Evolutionary conservation across 768 basidiomycete species (phyloP).

Genomic region (Mycena sanguinolenta): DNA sequence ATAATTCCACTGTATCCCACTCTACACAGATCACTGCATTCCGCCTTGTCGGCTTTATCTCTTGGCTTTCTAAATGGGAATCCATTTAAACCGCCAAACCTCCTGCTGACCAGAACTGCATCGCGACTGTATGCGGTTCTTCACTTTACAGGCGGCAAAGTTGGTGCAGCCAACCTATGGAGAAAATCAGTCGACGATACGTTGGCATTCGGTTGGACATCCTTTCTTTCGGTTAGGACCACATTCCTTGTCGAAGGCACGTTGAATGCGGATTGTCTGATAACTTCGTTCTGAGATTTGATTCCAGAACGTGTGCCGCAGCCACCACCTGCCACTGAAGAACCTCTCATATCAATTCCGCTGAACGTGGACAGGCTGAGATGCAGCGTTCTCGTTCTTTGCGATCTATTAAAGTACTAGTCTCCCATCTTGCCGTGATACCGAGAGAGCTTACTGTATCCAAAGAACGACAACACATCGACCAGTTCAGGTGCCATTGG

Average conservation of each 20-base stretch:
- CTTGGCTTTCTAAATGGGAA: constrained; percentile 71
- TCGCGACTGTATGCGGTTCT: constrained; percentile 73
- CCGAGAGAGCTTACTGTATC: background rate
- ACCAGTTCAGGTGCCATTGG: constrained; percentile 79
- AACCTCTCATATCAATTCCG: constrained; percentile 65
- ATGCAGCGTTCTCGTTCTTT: constrained; percentile 64
- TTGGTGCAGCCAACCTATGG: constrained; percentile 80
- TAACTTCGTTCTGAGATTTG: background rate
- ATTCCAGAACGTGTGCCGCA: constrained; percentile 24
- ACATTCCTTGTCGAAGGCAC: constrained; percentile 68
- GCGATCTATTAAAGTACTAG: constrained; percentile 68
- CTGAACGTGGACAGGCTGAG: constrained; percentile 73
- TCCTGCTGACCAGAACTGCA: constrained; percentile 58
- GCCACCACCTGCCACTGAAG: constrained; percentile 46
- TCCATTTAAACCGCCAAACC: constrained; percentile 55
- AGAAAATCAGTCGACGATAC: constrained; percentile 81
- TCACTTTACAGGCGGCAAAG: constrained; percentile 83
- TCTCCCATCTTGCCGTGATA: background rate
- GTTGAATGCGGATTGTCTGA: constrained; percentile 16
- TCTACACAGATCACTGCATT: constrained; percentile 68
- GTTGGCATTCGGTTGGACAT: constrained; percentile 73
- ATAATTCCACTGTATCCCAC: constrained; percentile 78
- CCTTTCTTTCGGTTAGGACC: constrained; percentile 69
- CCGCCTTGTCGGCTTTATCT: constrained; percentile 65
- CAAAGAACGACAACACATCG: constrained; percentile 68